Evolutionary conservation across 441 rosid species (phyloP), one percentile per base, ranked within the genome.

Genomic region (Lepidium campestre): DNA sequence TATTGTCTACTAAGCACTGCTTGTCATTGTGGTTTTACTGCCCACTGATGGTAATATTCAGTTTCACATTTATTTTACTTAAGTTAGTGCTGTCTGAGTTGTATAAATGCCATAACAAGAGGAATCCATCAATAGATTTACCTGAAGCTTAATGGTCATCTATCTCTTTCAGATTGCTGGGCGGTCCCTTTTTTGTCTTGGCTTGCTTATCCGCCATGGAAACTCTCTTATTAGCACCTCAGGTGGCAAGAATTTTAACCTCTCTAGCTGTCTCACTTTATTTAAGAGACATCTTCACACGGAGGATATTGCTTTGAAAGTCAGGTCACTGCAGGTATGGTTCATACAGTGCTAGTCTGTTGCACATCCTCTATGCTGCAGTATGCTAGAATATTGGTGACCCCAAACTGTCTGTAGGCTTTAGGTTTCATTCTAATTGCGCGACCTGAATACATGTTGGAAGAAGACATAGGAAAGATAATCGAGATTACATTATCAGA

Each of bases 171-270:
- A 93, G 99, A 80, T 80, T 70, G 85, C 89, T 67, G 97, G 93
- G 34, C 93, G 96, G 55, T 93, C 98, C 68, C 93, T 93, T 52
- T 96, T 93, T 75, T 96, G 98, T 77, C 96, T 93, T 67, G 98
- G 99, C 54, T 82, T 90, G 85, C 98, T 96, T 70, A 84, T 90
- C 78, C 96, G 99, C 75, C 92, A 96, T 71, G 98, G 99, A 19
- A 87, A 84, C 78, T 74, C 97, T 47, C 83, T 89, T 82, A 73
- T 87, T 56, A 73, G 78, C 72, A 71, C 72, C 67, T 76, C 90
- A 32, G 68, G 74, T 75, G 76, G 75, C 70, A 83, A 76, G 80
- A 85, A 44, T 48, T 77, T 88, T 41, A 88, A 86, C 75, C 75
- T 85, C 59, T 83, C 66, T 5, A 79, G 86, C 70, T 84, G 93